Base-by-base conservation (phyloP, 805 yeast species). In the Brettanomyces sp. region DNA sequence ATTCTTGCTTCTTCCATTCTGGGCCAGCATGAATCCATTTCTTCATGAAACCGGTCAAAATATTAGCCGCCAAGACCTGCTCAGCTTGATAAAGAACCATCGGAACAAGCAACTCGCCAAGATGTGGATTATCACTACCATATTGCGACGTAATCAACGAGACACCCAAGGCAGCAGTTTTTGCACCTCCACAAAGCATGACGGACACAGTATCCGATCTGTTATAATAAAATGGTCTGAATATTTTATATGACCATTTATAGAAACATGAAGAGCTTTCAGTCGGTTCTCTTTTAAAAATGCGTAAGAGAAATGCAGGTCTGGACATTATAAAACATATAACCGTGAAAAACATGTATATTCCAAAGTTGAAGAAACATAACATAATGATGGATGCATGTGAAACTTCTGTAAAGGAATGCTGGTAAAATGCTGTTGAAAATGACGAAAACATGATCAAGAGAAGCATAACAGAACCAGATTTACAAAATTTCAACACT, bases 81-180 rank as follows among this genome's bases (percentile, higher is more conserved):
- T 85, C 89, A 21, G 88, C 81, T 64, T 87, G 96, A 61, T 85
- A 89, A 45, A 89, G 67, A 6, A 89, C 96, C 57, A 89, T 70
- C 0, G 96, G 91, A 14, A 86, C 89, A 38, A 89, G 66, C 37
- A 89, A 64, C 44, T 76, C 74, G 14, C 95, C 96, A 50, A 87
- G 65, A 52, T 78, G 69, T 8, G 73, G 68, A 54, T 75, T 77
- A 40, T 72, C 56, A 4, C 76, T 63, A 13, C 95, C 95, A 59
- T 86, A 88, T 47, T 63, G 67, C 0, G 67, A 52, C 1, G 89
- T 72, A n/a, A 84, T 72, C 43, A 88, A 68, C 1, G 95, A 84
- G 4, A 88, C 95, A 35, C 96, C 96, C 44, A 88, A 68, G 0
- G 96, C 96, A 0, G 95, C 96, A 1, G 96, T 88, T 62, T 88